These are phyloP conservation scores for Astrephomene gubernaculifera DNA, from an alignment of 139 green algal species.

Conservation along the genomic window DNA sequence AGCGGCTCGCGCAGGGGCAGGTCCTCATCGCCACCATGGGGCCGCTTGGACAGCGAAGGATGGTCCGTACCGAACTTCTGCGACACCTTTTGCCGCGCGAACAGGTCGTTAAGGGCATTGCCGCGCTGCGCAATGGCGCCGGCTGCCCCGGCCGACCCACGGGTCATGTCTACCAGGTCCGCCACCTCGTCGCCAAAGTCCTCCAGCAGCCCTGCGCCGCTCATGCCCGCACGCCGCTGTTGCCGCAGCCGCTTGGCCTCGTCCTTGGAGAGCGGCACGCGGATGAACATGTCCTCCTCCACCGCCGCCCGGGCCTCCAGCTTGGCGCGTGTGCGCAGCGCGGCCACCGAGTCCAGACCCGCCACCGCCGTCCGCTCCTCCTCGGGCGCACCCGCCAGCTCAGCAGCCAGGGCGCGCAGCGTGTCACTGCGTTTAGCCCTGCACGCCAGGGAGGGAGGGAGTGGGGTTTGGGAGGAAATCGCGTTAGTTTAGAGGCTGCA, in stretches of 20 bases:
- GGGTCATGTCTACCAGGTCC: slow-evolving; percentile 76
- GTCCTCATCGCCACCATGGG: slow-evolving; percentile 61
- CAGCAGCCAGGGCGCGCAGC: slow-evolving; percentile 72
- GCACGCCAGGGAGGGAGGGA: not conserved
- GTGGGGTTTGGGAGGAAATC: not conserved
- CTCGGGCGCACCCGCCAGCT: slow-evolving; percentile 82
- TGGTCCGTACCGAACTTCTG: slow-evolving; percentile 82
- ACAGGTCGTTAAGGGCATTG: slow-evolving; percentile 62
- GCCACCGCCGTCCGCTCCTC: slow-evolving; percentile 69
- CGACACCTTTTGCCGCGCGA: slow-evolving; percentile 62
- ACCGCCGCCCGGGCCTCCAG: slow-evolving; percentile 79
- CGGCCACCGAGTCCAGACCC: slow-evolving; percentile 49
- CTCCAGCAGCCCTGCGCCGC: slow-evolving; percentile 71
- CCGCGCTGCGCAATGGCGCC: slow-evolving; percentile 9
- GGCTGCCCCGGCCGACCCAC: slow-evolving; percentile 20
- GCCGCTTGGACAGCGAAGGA: slow-evolving; percentile 28
- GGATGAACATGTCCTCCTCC: slow-evolving; percentile 94
- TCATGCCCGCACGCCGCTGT: slow-evolving; percentile 46
- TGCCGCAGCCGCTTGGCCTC: slow-evolving; percentile 85
- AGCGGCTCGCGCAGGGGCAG: slow-evolving; percentile 67
- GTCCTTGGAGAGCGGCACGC: slow-evolving; percentile 85
- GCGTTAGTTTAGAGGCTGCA: no score
- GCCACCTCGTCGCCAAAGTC: slow-evolving; percentile 96
- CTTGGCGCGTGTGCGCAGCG: slow-evolving; percentile 69
- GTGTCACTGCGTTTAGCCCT: slow-evolving; percentile 71